phyloP scores from a whole-genome alignment of 2,329 filamentous ascomycete genomes.

The Venturia carpophila region DNA sequence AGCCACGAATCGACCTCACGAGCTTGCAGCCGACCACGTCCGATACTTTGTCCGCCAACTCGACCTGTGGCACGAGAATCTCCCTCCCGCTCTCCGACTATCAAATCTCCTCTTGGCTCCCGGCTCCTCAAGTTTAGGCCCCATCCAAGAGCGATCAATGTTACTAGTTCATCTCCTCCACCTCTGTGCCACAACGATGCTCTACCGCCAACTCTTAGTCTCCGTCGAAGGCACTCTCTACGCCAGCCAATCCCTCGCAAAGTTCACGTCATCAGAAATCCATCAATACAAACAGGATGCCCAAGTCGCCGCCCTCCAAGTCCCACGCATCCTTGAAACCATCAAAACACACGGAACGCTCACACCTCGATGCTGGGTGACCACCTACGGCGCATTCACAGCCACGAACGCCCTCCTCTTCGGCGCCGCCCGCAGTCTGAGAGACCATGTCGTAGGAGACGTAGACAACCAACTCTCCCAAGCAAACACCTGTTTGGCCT shows the following conservation, averaged over 20 bases:
- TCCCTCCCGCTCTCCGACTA: conserved; percentile 1
- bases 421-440: not conserved
- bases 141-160: not conserved
- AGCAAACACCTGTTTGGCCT: not conserved
- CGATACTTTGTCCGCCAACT: conserved; percentile 11
- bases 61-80: conserved; percentile 11
- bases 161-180: conserved; percentile 9
- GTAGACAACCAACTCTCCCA: not conserved
- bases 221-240: not conserved
- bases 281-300: not conserved
- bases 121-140: not conserved
- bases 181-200: conserved; percentile 6
- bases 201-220: conserved; percentile 10
- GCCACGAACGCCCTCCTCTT: conserved; percentile 7
- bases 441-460: not conserved
- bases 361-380: not conserved
- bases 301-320: conserved; percentile 4
- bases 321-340: not conserved
- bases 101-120: conserved; percentile 3
- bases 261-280: not conserved
- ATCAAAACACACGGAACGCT: not conserved
- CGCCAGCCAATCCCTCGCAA: not conserved
- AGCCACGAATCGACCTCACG: not conserved
- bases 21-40: not conserved
- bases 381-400: not conserved